Conservation (phyloP, 176 grass and related monocot genomes). For the Saccharum officinarum region DNA sequence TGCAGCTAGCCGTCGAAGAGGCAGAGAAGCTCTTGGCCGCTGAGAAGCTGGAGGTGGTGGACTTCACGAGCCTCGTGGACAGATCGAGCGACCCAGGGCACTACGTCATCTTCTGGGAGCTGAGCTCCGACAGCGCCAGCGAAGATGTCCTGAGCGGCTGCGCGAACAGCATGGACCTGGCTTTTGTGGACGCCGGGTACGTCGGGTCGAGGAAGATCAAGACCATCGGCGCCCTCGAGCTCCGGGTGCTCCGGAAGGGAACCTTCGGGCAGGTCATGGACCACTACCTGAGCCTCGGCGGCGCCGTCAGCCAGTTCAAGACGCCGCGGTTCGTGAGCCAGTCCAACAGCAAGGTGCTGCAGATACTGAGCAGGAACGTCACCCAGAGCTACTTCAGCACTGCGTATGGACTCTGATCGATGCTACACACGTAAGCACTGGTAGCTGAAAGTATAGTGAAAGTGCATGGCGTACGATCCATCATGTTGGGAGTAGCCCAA, state of each 20-base stretch:
- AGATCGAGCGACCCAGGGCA: slow-evolving; percentile 53
- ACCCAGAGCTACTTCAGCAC: slow-evolving; percentile 67
- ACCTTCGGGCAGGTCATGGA: slow-evolving; percentile 74
- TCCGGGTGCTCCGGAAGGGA: slow-evolving; percentile 69
- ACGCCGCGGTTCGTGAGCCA: slow-evolving; percentile 64
- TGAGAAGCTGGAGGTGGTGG: slow-evolving; percentile 79
- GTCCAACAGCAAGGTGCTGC: slow-evolving; percentile 60
- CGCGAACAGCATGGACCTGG: slow-evolving; percentile 68
- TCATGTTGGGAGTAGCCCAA: no score
- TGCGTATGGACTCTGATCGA: slow-evolving; percentile 54
- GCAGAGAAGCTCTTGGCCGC: slow-evolving; percentile 65
- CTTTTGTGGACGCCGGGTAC: slow-evolving; percentile 81
- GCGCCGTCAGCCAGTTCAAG: slow-evolving; percentile 89
- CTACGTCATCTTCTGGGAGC: slow-evolving; percentile 96
- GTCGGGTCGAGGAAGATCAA: slow-evolving; percentile 69
- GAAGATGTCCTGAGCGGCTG: slow-evolving; percentile 63
- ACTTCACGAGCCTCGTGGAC: slow-evolving; percentile 86
- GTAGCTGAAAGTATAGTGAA: not conserved
- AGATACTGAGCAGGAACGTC: slow-evolving; percentile 72
- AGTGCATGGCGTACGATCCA: no score
- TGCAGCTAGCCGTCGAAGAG: slow-evolving; percentile 74
- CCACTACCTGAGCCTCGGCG: slow-evolving; percentile 65
- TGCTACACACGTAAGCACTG: not conserved
- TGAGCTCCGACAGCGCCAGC: slow-evolving; percentile 37
- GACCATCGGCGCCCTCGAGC: slow-evolving; percentile 73